A percentile compares a stretch with the other conserved stretches of the same genome.
Evolutionary conservation across 768 basidiomycete genomes (phyloP).

Genomic region (Pleurotus ostreatus): DNA sequence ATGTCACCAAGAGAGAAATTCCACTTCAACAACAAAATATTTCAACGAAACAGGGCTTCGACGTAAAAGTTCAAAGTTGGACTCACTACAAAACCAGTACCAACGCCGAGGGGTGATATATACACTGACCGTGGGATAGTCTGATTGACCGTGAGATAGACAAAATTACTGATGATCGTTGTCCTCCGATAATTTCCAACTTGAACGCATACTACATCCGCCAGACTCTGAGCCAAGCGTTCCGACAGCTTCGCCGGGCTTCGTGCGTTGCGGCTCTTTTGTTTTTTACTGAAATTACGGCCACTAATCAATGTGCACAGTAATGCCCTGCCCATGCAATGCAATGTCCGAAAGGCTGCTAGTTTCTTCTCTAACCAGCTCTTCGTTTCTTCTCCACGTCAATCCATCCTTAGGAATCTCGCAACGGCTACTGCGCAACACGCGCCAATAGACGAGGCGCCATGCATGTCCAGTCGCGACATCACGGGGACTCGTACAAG

Average conservation of each 20-base stretch:
- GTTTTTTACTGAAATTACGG: background rate
- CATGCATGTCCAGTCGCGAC: background rate
- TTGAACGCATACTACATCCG: background rate
- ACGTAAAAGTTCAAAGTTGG: conserved; percentile 14
- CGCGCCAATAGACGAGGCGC: background rate
- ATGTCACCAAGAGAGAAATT: conserved; percentile 25
- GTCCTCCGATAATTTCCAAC: background rate
- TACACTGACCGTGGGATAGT: background rate
- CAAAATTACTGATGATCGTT: background rate
- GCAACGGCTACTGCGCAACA: conserved; percentile 8
- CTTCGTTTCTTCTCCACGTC: conserved; percentile 5
- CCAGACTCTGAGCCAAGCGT: conserved; percentile 4
- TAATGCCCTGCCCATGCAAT: conserved; percentile 73
- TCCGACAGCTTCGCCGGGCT: conserved; percentile 2
- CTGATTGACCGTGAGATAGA: background rate
- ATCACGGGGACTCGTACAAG: background rate
- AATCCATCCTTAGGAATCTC: conserved; percentile 1
- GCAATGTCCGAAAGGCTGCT: conserved; percentile 53
- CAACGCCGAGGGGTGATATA: background rate
- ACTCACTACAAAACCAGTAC: background rate
- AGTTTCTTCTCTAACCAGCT: conserved; percentile 23
- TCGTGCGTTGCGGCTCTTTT: conserved; percentile 2
- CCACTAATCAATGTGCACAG: conserved; percentile 21
- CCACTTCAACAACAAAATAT: background rate
- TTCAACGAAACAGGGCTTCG: background rate